Conservation (phyloP, 2,329 filamentous ascomycete species). For the Rutstroemia sp. region DNA sequence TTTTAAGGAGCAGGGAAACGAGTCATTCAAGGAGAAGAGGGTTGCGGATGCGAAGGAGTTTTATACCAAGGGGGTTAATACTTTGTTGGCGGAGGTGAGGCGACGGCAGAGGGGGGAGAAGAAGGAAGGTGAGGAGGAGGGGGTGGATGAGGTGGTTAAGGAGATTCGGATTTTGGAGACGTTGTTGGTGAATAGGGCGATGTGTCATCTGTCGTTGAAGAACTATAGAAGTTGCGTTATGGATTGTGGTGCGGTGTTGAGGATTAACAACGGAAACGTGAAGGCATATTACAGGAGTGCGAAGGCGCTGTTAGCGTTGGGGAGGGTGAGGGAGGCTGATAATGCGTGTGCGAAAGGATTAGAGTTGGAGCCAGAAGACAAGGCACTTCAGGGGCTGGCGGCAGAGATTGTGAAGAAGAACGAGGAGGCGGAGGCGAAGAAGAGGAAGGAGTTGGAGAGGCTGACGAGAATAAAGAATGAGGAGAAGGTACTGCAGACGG, state of each 20-base stretch:
- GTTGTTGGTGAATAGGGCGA: conserved; percentile 78
- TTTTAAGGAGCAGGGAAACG: conserved; percentile 91
- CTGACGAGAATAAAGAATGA: conserved; percentile 48
- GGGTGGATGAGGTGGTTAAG: conserved; percentile 29
- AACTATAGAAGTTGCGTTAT: conserved; percentile 84
- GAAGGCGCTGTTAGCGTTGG: conserved; percentile 68
- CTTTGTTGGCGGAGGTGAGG: conserved; percentile 58
- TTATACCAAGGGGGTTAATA: conserved; percentile 77
- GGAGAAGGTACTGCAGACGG: conserved; percentile 54
- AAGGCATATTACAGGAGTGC: conserved; percentile 90
- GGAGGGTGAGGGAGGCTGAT: conserved; percentile 71
- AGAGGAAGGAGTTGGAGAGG: conserved; percentile 48
- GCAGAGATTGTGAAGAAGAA: conserved; percentile 56
- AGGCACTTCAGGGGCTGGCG: conserved; percentile 53
- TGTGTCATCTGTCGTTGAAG: conserved; percentile 79
- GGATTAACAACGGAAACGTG: conserved; percentile 70
- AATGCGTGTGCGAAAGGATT: conserved; percentile 73
- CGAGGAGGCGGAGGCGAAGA: conserved; percentile 46
- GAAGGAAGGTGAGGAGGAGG: conserved; percentile 41
- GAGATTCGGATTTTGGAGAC: conserved; percentile 55
- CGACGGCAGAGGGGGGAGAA: conserved; percentile 37
- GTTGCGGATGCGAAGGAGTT: conserved; percentile 86
- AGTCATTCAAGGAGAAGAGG: conserved; percentile 65
- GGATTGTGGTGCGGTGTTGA: conserved; percentile 74
- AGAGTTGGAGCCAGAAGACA: conserved; percentile 62